These are phyloP conservation scores for Tolypocladium cylindrosporum DNA, from an alignment of 2,329 filamentous ascomycete genomes.

Conservation along the genomic window DNA sequence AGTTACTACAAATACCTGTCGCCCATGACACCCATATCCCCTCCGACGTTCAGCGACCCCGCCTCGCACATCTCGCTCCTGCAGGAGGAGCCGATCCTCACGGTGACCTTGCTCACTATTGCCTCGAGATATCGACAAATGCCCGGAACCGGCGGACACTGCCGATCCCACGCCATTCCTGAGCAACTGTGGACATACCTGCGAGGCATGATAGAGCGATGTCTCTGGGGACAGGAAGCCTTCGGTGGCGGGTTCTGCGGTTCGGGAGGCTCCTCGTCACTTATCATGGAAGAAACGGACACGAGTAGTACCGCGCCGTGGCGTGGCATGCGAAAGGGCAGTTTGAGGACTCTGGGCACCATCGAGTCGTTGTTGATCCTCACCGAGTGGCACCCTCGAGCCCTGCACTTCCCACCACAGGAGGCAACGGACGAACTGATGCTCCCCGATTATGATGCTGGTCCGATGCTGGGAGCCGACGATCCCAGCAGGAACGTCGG, in stretches of 20 bases:
- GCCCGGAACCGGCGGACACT: conserved; percentile 68
- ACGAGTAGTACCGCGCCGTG: conserved; percentile 61
- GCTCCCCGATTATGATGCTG: conserved; percentile 48
- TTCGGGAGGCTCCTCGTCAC: conserved; percentile 40
- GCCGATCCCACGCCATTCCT: conserved; percentile 83
- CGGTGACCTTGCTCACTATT: conserved; percentile 84
- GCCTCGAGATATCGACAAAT: conserved; percentile 79
- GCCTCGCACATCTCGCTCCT: conserved; percentile 70
- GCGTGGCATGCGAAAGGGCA: conserved; percentile 63
- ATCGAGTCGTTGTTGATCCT: conserved; percentile 90
- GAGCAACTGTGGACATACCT: conserved; percentile 93
- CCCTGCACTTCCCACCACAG: conserved; percentile 83
- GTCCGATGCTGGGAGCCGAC: conserved; percentile 26
- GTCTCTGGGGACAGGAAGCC: conserved; percentile 92
- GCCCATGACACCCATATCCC: conserved; percentile 85
- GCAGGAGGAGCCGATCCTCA: conserved; percentile 84
- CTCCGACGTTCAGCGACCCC: conserved; percentile 81
- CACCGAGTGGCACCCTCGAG: conserved; percentile 94
- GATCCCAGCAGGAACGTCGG: conserved; percentile 21
- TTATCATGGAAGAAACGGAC: conserved; percentile 41
- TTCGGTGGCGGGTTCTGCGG: conserved; percentile 84
- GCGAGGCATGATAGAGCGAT: conserved; percentile 87
- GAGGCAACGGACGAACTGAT: conserved; percentile 63
- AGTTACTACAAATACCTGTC: conserved; percentile 88
- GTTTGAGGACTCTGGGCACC: conserved; percentile 80